Percentiles rank a stretch among this genome's conserved stretches.
phyloP scores from a whole-genome alignment of 305 asterid species.

The Fraxinus ornus region DNA sequence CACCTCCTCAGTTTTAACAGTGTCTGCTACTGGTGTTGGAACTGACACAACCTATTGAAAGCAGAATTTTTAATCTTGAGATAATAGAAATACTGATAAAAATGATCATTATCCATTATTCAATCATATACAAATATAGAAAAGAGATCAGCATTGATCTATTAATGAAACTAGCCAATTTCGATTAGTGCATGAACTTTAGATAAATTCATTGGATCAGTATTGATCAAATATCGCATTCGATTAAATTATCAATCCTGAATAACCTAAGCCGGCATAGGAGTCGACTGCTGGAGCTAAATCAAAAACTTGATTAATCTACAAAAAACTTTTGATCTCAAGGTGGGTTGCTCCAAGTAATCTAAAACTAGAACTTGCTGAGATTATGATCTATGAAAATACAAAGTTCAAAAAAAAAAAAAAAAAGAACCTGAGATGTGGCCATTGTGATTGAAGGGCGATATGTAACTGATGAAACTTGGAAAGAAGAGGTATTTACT shows the following conservation, averaged over 20 bases:
- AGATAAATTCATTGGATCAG: background rate
- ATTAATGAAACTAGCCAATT: background rate
- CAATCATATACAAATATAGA: background rate
- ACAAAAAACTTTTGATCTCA: background rate
- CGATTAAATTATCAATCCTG: background rate
- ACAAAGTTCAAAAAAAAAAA: background rate
- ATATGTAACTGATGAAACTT: background rate
- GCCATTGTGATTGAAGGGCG: slow-evolving; percentile 32
- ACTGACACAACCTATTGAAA: slow-evolving; percentile 24
- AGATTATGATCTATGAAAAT: background rate
- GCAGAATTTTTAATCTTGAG: background rate
- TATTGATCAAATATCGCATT: background rate
- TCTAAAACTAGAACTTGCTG: background rate
- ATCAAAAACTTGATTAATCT: background rate
- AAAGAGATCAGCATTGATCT: background rate
- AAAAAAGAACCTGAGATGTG: slow-evolving; percentile 19
- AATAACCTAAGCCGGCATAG: background rate
- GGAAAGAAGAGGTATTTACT: background rate
- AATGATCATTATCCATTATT: background rate
- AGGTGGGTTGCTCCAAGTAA: background rate
- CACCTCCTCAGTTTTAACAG: slow-evolving; percentile 1
- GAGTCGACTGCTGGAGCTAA: background rate
- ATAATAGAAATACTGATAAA: background rate
- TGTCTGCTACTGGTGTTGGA: slow-evolving; percentile 2
- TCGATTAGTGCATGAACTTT: background rate